Percentiles rank a stretch among this genome's conserved stretches.
phyloP scores from a whole-genome alignment of 2,329 filamentous ascomycete species.

The Cytospora paraplurivora region DNA sequence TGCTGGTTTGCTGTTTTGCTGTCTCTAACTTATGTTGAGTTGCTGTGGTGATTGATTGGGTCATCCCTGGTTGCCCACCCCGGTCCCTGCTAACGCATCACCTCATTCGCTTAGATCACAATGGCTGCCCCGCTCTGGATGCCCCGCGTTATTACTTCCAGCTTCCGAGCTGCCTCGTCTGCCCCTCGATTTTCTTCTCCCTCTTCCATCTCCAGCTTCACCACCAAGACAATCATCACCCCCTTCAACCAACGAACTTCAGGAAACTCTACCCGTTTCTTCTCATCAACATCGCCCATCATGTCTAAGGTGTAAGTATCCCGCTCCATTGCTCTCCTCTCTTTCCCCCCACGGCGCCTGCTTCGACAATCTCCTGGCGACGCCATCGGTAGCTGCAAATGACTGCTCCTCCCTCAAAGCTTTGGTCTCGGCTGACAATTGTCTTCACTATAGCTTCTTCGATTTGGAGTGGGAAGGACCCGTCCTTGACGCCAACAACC shows the following conservation, averaged over 20 bases:
- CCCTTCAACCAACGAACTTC: slow-evolving; percentile 38
- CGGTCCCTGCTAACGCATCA: slow-evolving; percentile 28
- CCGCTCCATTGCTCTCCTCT: slow-evolving; percentile 27
- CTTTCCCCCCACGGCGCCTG: background rate
- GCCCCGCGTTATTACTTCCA: slow-evolving; percentile 33
- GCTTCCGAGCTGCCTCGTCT: slow-evolving; percentile 36
- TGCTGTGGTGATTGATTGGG: slow-evolving; percentile 18
- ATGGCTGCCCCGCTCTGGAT: slow-evolving; percentile 42
- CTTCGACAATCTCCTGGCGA: background rate
- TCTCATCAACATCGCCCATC: slow-evolving; percentile 50
- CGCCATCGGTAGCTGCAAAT: background rate
- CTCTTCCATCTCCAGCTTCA: slow-evolving; percentile 37
- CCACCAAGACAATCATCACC: slow-evolving; percentile 39
- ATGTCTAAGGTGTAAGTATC: slow-evolving; percentile 74
- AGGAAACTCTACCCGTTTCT: slow-evolving; percentile 40
- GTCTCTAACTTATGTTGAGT: background rate
- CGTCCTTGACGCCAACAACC: slow-evolving; percentile 62
- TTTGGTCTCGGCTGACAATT: slow-evolving; percentile 25
- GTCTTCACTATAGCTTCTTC: slow-evolving; percentile 59
- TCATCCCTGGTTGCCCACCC: slow-evolving; percentile 26
- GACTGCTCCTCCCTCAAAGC: slow-evolving; percentile 7
- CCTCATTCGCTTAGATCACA: slow-evolving; percentile 30
- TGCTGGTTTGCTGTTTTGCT: slow-evolving; percentile 1
- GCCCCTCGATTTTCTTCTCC: slow-evolving; percentile 40
- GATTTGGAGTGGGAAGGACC: slow-evolving; percentile 74